Base-by-base conservation (phyloP, 306 rosid species). In the Adenanthera pavonina region DNA sequence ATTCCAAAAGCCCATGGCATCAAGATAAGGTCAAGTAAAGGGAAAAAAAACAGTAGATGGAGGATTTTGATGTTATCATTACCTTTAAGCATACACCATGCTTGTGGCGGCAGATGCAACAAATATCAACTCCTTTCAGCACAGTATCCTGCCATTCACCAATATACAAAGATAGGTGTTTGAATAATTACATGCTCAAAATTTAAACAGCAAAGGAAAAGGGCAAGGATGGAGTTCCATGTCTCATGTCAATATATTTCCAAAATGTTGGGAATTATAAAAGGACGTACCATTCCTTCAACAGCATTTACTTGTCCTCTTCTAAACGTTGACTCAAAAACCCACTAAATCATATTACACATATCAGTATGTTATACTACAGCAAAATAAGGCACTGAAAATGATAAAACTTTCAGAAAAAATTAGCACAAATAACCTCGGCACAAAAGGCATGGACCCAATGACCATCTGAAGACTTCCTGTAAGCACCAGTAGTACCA, bases 371-470 rank as follows among this genome's bases (percentile, higher is more conserved):
- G 51, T 72, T 79, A 62, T 51, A 69, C 25, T 75, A 9, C 1
- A 49, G 71, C 14, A 64, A 70, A 65, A 77, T 74, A 47, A 35
- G 66, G 66, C 35, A 67, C 46, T 35, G 64, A 62, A 60, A 51
- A 70, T 16, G 66, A 34, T 14, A 74, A 61, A 69, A 49, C 20
- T 80, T 36, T 77, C 25, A 33, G 60, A 53, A 19, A 52, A 13
- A 60, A 75, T 14, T 33, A 79, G 72, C 64, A 67, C 13, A 35
- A 61, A 48, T 78, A 84, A 96, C 99, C 97, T 96, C 98, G 2
- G 99, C 98, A 83, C 99, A 96, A 80, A 93, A 92, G 68, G 98
- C 99, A 89, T 96, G 99, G 74, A 93, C 91, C 99, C 99, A 96
- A 80, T 92, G 97, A 72, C 98, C 97, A 90, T 90, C 90, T 74